Evolutionary conservation across 768 basidiomycete species (phyloP).

Genomic region (Ephemerocybe angulata): DNA sequence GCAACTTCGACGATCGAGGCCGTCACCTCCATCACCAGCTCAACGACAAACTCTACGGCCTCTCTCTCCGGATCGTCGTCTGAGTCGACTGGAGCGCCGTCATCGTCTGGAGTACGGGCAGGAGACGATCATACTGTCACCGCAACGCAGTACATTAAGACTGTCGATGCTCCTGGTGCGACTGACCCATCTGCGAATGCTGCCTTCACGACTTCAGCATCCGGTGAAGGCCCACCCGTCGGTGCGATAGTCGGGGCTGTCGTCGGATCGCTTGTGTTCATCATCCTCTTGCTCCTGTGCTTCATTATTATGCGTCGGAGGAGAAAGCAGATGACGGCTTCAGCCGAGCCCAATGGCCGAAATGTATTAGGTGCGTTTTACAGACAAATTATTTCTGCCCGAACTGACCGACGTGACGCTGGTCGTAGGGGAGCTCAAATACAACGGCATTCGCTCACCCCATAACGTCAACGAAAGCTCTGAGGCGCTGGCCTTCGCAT

Average conservation of each 20-base stretch:
- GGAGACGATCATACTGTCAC: background rate
- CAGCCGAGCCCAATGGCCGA: too few relatives aligned
- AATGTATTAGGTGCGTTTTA: too few relatives aligned
- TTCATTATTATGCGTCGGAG: background rate
- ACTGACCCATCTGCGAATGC: background rate
- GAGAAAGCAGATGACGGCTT: background rate
- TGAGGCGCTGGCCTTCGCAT: too few relatives aligned
- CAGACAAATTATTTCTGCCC: too few relatives aligned
- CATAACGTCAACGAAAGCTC: too few relatives aligned
- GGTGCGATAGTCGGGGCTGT: background rate
- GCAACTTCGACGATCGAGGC: background rate
- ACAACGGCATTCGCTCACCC: too few relatives aligned
- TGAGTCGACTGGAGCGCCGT: background rate
- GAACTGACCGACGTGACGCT: too few relatives aligned
- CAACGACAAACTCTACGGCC: background rate
- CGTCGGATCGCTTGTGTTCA: background rate
- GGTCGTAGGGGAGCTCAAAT: too few relatives aligned
- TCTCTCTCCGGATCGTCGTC: background rate
- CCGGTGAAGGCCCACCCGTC: background rate
- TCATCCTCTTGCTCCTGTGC: background rate
- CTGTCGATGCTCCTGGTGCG: background rate
- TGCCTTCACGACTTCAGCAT: background rate
- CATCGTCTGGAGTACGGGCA: background rate
- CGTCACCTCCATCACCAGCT: background rate
- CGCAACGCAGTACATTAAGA: background rate